These are phyloP conservation scores for Trematosphaeria pertusa DNA, from an alignment of 2,329 filamentous ascomycete species.

Conservation along the genomic window DNA sequence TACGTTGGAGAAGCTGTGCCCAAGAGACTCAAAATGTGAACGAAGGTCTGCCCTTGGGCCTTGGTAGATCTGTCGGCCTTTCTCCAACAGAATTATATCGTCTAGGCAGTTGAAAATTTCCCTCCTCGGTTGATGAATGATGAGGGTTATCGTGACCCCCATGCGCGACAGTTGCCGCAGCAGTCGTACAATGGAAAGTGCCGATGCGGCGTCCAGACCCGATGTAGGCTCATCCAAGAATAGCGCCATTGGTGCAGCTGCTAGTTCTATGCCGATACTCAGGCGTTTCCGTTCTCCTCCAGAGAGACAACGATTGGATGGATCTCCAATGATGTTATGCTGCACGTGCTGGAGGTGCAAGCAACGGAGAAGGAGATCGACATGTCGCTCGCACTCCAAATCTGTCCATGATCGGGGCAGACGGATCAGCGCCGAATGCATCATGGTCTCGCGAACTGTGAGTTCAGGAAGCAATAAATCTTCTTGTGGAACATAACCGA, in stretches of 20 bases:
- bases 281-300: conserved; percentile 69
- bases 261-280: conserved; percentile 60
- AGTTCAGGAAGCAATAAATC: conserved; percentile 66
- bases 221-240: conserved; percentile 70
- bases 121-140: conserved; percentile 66
- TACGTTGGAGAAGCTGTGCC: conserved; percentile 58
- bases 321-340: conserved; percentile 60
- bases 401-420: conserved; percentile 61
- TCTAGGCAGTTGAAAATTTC: conserved; percentile 67
- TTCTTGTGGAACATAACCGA: conserved; percentile 68
- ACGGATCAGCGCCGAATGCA: conserved; percentile 64
- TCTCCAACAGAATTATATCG: conserved; percentile 61
- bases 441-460: conserved; percentile 68
- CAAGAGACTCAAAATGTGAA: conserved; percentile 60
- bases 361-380: conserved; percentile 12
- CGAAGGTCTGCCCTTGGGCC: conserved; percentile 55
- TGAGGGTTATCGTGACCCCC: conserved; percentile 65
- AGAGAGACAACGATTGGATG: conserved; percentile 60
- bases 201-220: conserved; percentile 74
- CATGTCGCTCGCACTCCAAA: conserved; percentile 49
- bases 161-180: conserved; percentile 61
- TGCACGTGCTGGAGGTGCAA: conserved; percentile 57
- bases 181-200: conserved; percentile 63
- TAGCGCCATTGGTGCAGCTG: conserved; percentile 26
- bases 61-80: conserved; percentile 63